Evolutionary conservation across 2,329 filamentous ascomycete genomes (phyloP).

Genomic region (Pyrenophora teres): DNA sequence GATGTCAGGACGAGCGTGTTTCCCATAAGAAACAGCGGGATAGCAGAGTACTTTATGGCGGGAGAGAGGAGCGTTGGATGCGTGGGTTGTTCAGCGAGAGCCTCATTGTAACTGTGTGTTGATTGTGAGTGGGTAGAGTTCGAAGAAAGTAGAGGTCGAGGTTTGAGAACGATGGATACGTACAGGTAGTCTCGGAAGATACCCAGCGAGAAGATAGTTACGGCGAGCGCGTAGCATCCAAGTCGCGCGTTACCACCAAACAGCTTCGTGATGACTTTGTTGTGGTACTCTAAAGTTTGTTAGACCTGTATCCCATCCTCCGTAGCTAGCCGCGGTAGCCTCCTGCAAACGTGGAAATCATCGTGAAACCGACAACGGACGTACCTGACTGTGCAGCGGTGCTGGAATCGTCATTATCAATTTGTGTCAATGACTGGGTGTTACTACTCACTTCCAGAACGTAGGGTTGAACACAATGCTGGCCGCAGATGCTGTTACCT

Average conservation of each 20-base stretch:
- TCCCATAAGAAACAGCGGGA: slow-evolving; percentile 72
- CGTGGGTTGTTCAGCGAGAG: slow-evolving; percentile 75
- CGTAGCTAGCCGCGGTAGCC: neutral
- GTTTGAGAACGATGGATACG: slow-evolving; percentile 13
- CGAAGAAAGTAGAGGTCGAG: neutral
- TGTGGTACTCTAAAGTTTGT: slow-evolving; percentile 75
- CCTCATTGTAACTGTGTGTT: slow-evolving; percentile 74
- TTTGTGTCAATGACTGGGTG: neutral
- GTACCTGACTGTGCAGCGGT: slow-evolving; percentile 82
- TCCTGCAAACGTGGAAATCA: slow-evolving; percentile 12
- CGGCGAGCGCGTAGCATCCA: slow-evolving; percentile 88
- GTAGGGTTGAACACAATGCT: slow-evolving; percentile 94
- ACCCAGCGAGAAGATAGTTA: slow-evolving; percentile 88
- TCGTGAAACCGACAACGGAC: slow-evolving; percentile 11
- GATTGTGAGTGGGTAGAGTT: slow-evolving; percentile 1
- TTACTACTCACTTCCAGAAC: slow-evolving; percentile 87
- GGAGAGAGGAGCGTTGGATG: slow-evolving; percentile 72
- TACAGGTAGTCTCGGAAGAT: slow-evolving; percentile 75
- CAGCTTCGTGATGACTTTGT: slow-evolving; percentile 83
- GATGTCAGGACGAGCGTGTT: slow-evolving; percentile 86
- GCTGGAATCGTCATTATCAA: slow-evolving; percentile 52
- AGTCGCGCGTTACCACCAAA: slow-evolving; percentile 76
- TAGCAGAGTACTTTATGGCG: slow-evolving; percentile 66
- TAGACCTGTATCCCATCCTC: neutral
- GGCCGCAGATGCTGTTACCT: slow-evolving; percentile 70